Conservation (phyloP, 2,329 filamentous ascomycete species). For the Daldinia sp. region DNA sequence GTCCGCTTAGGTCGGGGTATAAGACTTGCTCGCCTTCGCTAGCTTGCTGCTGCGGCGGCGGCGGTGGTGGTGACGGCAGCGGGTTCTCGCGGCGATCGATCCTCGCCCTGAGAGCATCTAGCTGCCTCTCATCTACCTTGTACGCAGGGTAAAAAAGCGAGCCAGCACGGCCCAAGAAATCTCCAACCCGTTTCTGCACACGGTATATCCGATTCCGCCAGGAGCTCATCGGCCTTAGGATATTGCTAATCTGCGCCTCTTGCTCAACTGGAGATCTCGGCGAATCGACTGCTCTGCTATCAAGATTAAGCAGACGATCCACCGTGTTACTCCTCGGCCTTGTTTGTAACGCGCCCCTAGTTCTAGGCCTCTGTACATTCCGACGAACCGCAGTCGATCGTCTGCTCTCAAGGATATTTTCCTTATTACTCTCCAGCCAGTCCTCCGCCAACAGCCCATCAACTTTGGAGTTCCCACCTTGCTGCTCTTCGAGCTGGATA, state of each 20-base stretch:
- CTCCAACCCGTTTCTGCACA: neutral
- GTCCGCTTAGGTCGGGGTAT: neutral
- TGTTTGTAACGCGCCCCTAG: neutral
- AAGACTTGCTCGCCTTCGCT: neutral
- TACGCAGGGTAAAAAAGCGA: neutral
- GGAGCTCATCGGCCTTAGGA: neutral
- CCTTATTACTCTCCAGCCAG: neutral
- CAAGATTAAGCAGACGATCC: neutral
- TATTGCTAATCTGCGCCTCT: neutral
- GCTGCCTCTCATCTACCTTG: neutral
- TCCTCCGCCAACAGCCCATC: neutral
- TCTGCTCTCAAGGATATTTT: neutral
- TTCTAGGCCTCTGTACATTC: neutral
- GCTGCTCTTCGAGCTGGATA: neutral
- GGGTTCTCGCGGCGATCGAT: neutral
- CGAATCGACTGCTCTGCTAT: neutral
- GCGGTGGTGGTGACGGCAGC: neutral
- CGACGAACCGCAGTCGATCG: neutral
- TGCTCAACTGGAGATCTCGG: neutral
- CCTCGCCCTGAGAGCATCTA: neutral
- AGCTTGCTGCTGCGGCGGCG: neutral
- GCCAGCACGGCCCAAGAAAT: neutral
- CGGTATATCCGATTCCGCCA: neutral
- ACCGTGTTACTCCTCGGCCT: neutral
- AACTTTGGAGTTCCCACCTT: neutral